Conservation (phyloP, 768 basidiomycete species). For the Vishniacozyma victoriae region DNA sequence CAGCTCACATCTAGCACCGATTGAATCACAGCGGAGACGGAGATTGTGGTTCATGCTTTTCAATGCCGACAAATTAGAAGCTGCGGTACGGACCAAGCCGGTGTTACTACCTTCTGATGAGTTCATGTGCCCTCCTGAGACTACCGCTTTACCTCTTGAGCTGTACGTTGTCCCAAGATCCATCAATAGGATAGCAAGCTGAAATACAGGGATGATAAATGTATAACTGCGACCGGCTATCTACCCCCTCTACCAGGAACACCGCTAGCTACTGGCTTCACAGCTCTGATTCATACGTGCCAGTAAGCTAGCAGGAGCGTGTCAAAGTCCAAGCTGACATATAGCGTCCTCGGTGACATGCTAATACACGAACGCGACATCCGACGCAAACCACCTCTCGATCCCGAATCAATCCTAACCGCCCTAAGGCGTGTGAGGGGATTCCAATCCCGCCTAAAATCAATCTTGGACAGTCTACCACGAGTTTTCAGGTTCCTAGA, state of each 20-base stretch:
- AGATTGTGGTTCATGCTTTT: constrained; percentile 22
- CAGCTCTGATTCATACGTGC: constrained; percentile 16
- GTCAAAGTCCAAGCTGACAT: not conserved
- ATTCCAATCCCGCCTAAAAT: constrained; percentile 14
- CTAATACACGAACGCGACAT: constrained; percentile 24
- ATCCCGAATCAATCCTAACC: constrained; percentile 18
- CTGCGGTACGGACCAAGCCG: constrained; percentile 12
- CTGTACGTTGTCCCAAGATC: constrained; percentile 9
- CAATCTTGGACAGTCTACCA: constrained; percentile 15
- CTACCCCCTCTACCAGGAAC: constrained; percentile 10
- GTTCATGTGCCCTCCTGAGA: constrained; percentile 22
- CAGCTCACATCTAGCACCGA: constrained; percentile 13
- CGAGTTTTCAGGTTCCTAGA: constrained; percentile 19
- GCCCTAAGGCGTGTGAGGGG: constrained; percentile 14
- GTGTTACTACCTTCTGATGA: constrained; percentile 25
- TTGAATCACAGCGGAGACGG: constrained; percentile 24
- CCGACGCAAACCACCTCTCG: constrained; percentile 13
- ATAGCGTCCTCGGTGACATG: constrained; percentile 22
- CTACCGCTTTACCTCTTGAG: constrained; percentile 19
- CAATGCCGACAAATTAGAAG: constrained; percentile 31
- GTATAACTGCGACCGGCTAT: constrained; percentile 19
- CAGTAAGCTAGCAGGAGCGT: constrained; percentile 10
- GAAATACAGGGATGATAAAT: constrained; percentile 17
- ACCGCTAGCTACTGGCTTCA: constrained; percentile 23
- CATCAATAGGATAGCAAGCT: not conserved